phyloP scores from a whole-genome alignment of 306 rosid genomes.

The Malus orientalis region DNA sequence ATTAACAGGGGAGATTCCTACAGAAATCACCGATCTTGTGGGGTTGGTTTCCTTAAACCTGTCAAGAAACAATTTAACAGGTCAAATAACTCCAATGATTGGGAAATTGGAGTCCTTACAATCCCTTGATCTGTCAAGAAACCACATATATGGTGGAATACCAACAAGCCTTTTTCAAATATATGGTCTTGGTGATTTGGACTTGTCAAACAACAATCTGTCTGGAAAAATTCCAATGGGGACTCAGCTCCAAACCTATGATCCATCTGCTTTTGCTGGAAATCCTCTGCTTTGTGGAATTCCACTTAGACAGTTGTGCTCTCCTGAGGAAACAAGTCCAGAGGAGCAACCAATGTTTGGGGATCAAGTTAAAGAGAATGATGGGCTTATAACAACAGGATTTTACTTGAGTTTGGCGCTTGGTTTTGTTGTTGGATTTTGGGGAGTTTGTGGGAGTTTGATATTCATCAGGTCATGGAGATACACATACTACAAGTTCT shows the following conservation, averaged over 20 bases:
- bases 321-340: not conserved
- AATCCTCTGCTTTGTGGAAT: not conserved
- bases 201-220: not conserved
- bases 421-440: too few species aligned
- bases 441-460: too few species aligned
- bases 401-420: too few species aligned
- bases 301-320: not conserved
- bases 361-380: too few species aligned
- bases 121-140: conserved; percentile 14
- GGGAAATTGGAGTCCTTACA: not conserved
- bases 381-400: too few species aligned
- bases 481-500: too few species aligned
- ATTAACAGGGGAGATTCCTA: conserved; percentile 15
- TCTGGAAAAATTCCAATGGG: not conserved
- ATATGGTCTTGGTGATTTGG: not conserved
- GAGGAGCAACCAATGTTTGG: rapidly evolving
- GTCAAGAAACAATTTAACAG: not conserved
- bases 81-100: conserved; percentile 10
- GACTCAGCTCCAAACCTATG: not conserved
- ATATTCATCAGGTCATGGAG: too few species aligned
- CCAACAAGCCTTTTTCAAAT: not conserved
- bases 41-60: not conserved
- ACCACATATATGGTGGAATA: not conserved
- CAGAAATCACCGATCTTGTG: not conserved
- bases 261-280: not conserved